These are phyloP conservation scores for Blastobotrys proliferans DNA, from an alignment of 1,139 yeast genomes.

Conservation along the genomic window DNA sequence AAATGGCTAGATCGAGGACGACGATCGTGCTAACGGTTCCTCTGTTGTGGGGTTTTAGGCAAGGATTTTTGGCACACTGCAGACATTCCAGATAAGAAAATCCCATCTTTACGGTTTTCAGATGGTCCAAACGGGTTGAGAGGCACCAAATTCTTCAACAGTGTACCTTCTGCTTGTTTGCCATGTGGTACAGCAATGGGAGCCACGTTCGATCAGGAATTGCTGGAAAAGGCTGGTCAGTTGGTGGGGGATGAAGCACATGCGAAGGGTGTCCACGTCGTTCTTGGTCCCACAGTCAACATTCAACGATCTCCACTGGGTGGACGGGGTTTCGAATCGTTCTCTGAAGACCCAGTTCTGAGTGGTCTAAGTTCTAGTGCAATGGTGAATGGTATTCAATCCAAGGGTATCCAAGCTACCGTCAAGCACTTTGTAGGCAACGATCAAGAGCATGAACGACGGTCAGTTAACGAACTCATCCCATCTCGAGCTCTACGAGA, in stretches of 20 bases:
- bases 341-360: conserved; percentile 57
- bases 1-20: neutral
- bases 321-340: conserved; percentile 63
- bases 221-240: conserved; percentile 43
- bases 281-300: conserved; percentile 54
- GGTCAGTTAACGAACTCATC: conserved; percentile 45
- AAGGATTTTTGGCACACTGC: conserved; percentile 48
- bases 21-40: neutral
- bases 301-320: conserved; percentile 59
- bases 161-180: conserved; percentile 49
- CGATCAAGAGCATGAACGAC: conserved; percentile 56
- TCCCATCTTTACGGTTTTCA: conserved; percentile 39
- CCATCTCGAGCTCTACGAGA: conserved; percentile 60
- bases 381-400: conserved; percentile 53
- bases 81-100: conserved; percentile 43
- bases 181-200: conserved; percentile 49
- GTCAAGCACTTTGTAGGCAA: conserved; percentile 59
- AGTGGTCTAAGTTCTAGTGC: conserved; percentile 51
- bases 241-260: conserved; percentile 50
- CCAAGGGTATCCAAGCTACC: conserved; percentile 50
- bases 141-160: conserved; percentile 47
- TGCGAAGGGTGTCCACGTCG: conserved; percentile 47
- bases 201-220: conserved; percentile 42
- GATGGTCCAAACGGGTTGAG: conserved; percentile 58
- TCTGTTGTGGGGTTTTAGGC: too few relatives aligned